Evolutionary conservation across 306 rosid genomes (phyloP), one percentile per base, ranked within the genome.

Genomic region (Cercis canadensis): DNA sequence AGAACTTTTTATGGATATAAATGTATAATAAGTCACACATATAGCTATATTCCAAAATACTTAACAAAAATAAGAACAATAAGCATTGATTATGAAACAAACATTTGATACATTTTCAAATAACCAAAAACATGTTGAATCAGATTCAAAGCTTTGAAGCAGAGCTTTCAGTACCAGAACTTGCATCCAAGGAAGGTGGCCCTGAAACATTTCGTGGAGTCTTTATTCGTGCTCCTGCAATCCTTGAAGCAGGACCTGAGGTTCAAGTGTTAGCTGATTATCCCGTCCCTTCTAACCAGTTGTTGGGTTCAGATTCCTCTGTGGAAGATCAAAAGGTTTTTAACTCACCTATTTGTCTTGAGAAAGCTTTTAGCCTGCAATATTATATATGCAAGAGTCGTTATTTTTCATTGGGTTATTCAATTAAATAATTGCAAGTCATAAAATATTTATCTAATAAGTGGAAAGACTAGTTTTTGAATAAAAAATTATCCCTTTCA

Each of bases 211-310:
- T 86, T 61, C 95, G 91, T 57, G 99, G 92, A 51, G 74, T 94
- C 80, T 94, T 89, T 86, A 91, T 94, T 67, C 97, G 95, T 34
- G 99, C 99, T 67, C 99, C 99, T 13, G 99, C 95, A 65, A 91
- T 94, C 63, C 83, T 94, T 80, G 97, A 91, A 10, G 90, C 73
- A 45, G 99, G 99, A 15, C 87, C 99, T n/a, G 95, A 82, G 58
- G 97, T 91, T 74, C 86, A 89, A 80, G 92, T 91, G 65, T 83
- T 91, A 34, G 97, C 92, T 77, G 90, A 81, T 40, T 86, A 75
- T 84, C 72, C 86, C 45, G 87, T 86, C 62, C 77, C 84, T 37
- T 77, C 87, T 45, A 50, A 66, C 56, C 53, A 69, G 37, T 24
- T 47, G 49, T 66, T 29, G 57, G 77, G 40, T 78, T 72, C 81